Conservation (phyloP, 352 stramenopile genomes). For the Thalassiosira ordinaria region DNA sequence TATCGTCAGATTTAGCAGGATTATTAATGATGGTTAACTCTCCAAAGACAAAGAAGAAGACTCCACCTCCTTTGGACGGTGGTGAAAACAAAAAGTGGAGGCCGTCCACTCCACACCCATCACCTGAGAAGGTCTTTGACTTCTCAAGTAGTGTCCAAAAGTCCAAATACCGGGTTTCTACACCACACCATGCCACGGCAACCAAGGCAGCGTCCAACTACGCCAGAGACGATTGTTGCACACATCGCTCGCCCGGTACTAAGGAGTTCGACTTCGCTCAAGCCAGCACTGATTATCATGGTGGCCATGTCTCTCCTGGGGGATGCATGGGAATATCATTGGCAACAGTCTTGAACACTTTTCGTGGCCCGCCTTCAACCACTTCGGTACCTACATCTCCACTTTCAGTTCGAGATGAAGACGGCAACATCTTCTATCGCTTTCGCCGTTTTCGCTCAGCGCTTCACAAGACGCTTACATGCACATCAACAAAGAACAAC, state of each 20-base stretch:
- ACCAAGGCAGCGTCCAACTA: too few species aligned
- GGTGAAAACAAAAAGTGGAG: not conserved
- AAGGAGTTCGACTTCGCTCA: slow-evolving; percentile 10
- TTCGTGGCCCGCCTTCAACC: slow-evolving; percentile 2
- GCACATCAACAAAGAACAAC: not conserved
- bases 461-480: slow-evolving; percentile 30
- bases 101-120: slow-evolving; percentile 26
- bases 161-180: too few species aligned
- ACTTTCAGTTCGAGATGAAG: not conserved
- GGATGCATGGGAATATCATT: slow-evolving; percentile 44
- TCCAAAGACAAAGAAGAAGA: not conserved
- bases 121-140: not conserved
- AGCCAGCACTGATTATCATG: not conserved
- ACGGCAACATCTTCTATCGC: slow-evolving; percentile 7
- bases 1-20: too few species aligned
- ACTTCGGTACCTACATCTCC: slow-evolving; percentile 6
- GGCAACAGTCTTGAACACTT: slow-evolving; percentile 15
- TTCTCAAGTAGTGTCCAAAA: not conserved
- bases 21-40: not conserved
- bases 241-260: too few species aligned
- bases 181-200: slow-evolving; percentile 7
- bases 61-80: not conserved
- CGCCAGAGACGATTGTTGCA: too few species aligned
- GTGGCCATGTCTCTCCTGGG: not conserved
- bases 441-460: slow-evolving; percentile 12